A percentile compares a stretch with the other conserved stretches of the same genome.
Conservation (phyloP, 768 basidiomycete genomes). For the Leccinum ochraceum region DNA sequence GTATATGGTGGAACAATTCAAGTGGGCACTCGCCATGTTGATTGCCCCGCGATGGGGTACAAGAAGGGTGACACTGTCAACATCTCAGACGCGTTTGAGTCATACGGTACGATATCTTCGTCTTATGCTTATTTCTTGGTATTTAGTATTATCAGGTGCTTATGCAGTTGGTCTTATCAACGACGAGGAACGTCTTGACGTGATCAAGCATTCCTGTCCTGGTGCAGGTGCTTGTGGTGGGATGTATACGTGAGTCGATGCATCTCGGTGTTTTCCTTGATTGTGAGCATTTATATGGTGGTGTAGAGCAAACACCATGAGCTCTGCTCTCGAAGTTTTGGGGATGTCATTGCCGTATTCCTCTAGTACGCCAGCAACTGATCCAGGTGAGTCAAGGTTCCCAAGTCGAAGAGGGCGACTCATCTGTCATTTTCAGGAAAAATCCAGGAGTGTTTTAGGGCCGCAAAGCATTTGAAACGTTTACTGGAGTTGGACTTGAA, state of each 20-base stretch:
- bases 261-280: neutral
- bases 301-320: slow-evolving; percentile 82
- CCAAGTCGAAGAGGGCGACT: neutral
- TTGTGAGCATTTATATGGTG: neutral
- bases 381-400: slow-evolving; percentile 49
- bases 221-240: slow-evolving; percentile 85
- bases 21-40: slow-evolving; percentile 70
- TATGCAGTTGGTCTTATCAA: slow-evolving; percentile 73
- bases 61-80: slow-evolving; percentile 82
- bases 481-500: slow-evolving; percentile 79
- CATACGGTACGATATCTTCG: slow-evolving; percentile 54
- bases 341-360: slow-evolving; percentile 88
- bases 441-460: slow-evolving; percentile 77
- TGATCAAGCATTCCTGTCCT: slow-evolving; percentile 83
- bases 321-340: slow-evolving; percentile 77
- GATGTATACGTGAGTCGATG: slow-evolving; percentile 70
- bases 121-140: neutral
- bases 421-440: slow-evolving; percentile 52
- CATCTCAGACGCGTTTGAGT: slow-evolving; percentile 83
- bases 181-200: slow-evolving; percentile 81
- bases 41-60: slow-evolving; percentile 78
- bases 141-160: slow-evolving; percentile 51
- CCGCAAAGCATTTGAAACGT: slow-evolving; percentile 73
- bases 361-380: slow-evolving; percentile 67
- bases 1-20: slow-evolving; percentile 87